A percentile compares a stretch with the other conserved stretches of the same genome.
These are phyloP conservation scores for Pelagomonas calceolata DNA, from an alignment of 108 stramenopile species.

Conservation along the genomic window DNA sequence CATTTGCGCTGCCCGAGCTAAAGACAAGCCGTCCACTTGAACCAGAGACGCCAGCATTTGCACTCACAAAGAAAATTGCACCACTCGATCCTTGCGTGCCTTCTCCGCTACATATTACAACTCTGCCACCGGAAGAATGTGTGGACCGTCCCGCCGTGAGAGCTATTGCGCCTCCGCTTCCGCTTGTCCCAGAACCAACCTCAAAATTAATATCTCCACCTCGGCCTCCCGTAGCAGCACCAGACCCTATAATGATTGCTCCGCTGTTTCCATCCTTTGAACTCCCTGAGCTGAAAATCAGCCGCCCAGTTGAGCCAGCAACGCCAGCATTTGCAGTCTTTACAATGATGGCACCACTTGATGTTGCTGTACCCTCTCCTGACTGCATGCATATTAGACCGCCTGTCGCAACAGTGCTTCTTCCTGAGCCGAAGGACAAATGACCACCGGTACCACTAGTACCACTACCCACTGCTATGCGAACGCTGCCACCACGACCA, in stretches of 20 bases:
- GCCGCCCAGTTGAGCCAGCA: neutral
- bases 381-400: slow-evolving; percentile 14
- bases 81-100: neutral
- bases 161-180: neutral
- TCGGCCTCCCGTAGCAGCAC: neutral
- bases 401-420: slow-evolving; percentile 1
- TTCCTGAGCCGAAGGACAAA: neutral
- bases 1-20: neutral
- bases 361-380: slow-evolving; percentile 6
- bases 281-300: neutral
- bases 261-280: neutral
- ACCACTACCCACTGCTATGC: neutral
- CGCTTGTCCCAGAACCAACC: slow-evolving; percentile 1
- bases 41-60: neutral
- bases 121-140: neutral
- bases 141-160: neutral
- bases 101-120: neutral
- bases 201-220: neutral
- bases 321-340: neutral
- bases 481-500: neutral
- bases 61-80: neutral
- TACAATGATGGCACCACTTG: slow-evolving; percentile 11
- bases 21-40: neutral
- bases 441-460: neutral
- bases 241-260: neutral